phyloP scores from a whole-genome alignment of 176 grass and related monocot species.

The Musa beccarii region DNA sequence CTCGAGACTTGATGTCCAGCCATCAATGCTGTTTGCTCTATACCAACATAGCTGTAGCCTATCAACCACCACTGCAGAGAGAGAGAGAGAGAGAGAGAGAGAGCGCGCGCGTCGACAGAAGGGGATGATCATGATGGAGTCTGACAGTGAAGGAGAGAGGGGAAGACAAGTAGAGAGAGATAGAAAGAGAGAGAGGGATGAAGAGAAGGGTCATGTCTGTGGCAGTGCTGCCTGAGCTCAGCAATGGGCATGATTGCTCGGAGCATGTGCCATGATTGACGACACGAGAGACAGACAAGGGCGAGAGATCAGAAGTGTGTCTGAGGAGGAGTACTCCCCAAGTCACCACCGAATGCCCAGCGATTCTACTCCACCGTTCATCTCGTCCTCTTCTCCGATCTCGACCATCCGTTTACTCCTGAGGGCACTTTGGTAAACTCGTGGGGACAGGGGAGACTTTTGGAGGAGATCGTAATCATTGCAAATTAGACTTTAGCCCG shows the following conservation, averaged over 20 bases:
- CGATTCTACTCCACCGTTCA: background rate
- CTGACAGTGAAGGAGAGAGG: background rate
- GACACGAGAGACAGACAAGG: constrained; percentile 27
- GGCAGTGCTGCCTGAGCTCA: constrained; percentile 5
- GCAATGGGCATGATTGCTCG: constrained; percentile 38
- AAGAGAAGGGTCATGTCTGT: background rate
- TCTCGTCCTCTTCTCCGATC: background rate
- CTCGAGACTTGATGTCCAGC: too few species aligned
- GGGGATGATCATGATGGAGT: background rate
- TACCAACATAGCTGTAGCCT: too few species aligned
- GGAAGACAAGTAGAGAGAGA: background rate
- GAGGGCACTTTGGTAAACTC: background rate
- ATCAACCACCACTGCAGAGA: background rate
- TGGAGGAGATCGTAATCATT: background rate
- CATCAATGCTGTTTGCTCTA: too few species aligned
- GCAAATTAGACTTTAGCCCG: background rate
- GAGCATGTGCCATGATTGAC: constrained; percentile 63
- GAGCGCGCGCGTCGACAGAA: background rate
- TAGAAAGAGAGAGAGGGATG: background rate
- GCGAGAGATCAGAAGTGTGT: too few species aligned
- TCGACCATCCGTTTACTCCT: background rate
- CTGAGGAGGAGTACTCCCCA: background rate
- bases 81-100: background rate
- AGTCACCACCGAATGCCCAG: background rate
- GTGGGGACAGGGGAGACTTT: constrained; percentile 2